Base-by-base conservation (phyloP, 2,329 filamentous ascomycete species). In the Penicillium concentricum region DNA sequence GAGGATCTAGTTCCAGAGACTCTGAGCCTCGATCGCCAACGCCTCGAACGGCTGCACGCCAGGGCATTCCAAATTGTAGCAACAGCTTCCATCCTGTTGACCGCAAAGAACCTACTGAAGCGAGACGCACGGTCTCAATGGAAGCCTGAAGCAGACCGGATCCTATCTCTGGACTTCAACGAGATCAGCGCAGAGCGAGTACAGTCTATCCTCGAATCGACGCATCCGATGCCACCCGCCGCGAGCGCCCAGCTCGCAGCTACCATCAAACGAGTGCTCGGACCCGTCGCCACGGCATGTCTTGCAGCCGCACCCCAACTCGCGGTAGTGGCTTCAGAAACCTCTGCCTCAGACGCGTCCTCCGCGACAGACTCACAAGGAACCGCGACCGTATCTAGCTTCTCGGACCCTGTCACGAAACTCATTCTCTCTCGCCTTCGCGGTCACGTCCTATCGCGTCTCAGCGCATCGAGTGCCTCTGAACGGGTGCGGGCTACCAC, bases 41-140 rank as follows among this genome's bases (percentile, higher is more conserved):
- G 85, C 28, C 73, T 87, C 20, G 74, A 76, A 13, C 75, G 76
- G 37, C 76, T 86, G 43, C 81, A 84, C 50, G 76, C 79, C 51
- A 79, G 81, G 41, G 78, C 79, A 1, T 78, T 86, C 56, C 79
- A 83, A 53, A 82, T 87, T 58, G 81, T 84, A 2, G 83, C 84
- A 13, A 82, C 85, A 28, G 84, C 84, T 28, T 82, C 84, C 6
- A 84, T 87, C 51, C 74, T 88, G 3, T 76, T 88, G 35, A 87
- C 84, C 0, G 84, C 85, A 9, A 88, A 88, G 74, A 87, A 87
- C 57, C 74, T 87, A 4, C 79, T 88, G 32, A 85, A 86, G 65
- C 83, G 85, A 8, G 85, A 87, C 67, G 81, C 84, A 6, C 82
- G 86, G 50, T 82, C 81, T 15, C 82, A 85, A 55, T 88, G 85